Percentiles rank a stretch among this genome's conserved stretches.
Evolutionary conservation across 352 stramenopile species (phyloP).

Genomic region (Phytophthora nicotianae): DNA sequence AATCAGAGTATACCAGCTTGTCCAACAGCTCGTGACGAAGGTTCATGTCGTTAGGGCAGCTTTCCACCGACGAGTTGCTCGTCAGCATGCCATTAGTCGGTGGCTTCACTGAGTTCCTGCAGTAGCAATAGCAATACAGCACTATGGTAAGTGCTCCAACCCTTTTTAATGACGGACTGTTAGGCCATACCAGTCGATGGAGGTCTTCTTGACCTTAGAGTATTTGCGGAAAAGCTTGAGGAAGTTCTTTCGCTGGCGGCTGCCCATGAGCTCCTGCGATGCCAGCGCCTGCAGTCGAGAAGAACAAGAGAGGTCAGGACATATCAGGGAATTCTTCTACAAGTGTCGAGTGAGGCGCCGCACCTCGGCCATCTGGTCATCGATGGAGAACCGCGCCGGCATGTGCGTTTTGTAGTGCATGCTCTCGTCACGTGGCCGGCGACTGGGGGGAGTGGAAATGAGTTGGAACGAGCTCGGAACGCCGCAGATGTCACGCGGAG

Average conservation of each 20-base stretch:
- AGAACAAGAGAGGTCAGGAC: conserved; percentile 7
- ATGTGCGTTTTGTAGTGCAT: conserved; percentile 91
- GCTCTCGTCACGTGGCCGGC: conserved; percentile 11
- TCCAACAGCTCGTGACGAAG: conserved; percentile 94
- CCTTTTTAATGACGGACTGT: conserved; percentile 20
- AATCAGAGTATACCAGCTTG: conserved; percentile 82
- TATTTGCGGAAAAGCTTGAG: conserved; percentile 92
- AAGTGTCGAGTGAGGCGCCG: conserved; percentile 3
- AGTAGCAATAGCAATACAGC: not conserved
- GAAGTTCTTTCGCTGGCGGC: conserved; percentile 85
- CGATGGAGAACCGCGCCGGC: conserved; percentile 82
- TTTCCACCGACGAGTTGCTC: conserved; percentile 75
- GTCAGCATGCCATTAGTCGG: conserved; percentile 78
- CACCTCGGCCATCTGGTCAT: conserved; percentile 90
- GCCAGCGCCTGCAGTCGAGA: conserved; percentile 57
- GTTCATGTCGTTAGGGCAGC: conserved; percentile 91
- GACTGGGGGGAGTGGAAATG: conserved; percentile 11
- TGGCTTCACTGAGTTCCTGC: conserved; percentile 79
- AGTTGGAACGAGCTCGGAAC: conserved; percentile 18
- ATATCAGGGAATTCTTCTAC: not conserved
- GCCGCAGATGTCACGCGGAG: conserved; percentile 2
- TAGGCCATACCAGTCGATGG: conserved; percentile 75
- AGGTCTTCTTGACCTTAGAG: conserved; percentile 79
- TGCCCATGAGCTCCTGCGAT: conserved; percentile 81
- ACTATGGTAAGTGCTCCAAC: not conserved